A percentile compares a stretch with the other conserved stretches of the same genome.
These are phyloP conservation scores for Crithidia mellificae DNA, from an alignment of 208 protist species.

Conservation along the genomic window DNA sequence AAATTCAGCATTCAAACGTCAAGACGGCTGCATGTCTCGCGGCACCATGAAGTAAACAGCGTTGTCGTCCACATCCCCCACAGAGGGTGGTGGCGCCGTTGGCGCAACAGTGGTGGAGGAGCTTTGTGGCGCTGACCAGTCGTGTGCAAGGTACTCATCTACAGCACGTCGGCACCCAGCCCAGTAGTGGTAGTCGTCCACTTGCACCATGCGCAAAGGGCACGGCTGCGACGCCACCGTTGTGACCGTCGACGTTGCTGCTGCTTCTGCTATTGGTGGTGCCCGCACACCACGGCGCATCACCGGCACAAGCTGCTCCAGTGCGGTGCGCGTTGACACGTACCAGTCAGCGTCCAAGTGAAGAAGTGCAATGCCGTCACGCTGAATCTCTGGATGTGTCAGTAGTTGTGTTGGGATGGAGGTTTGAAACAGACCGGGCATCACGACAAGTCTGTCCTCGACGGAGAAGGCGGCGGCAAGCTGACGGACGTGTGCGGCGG, in stretches of 20 bases:
- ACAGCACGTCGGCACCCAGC: slow-evolving; percentile 57
- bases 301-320: slow-evolving; percentile 45
- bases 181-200: slow-evolving; percentile 89
- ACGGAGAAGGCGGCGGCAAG: slow-evolving; percentile 69
- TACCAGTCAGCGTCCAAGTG: slow-evolving; percentile 88
- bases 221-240: too few relatives aligned
- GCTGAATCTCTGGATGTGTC: slow-evolving; percentile 22
- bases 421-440: slow-evolving; percentile 55
- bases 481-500: slow-evolving; percentile 36
- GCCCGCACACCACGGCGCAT: slow-evolving; percentile 14
- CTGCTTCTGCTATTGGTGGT: background rate
- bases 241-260: too few relatives aligned
- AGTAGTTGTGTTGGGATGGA: slow-evolving; percentile 53
- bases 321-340: slow-evolving; percentile 52
- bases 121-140: background rate
- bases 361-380: slow-evolving; percentile 49
- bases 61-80: slow-evolving; percentile 58
- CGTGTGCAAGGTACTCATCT: slow-evolving; percentile 47
- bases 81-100: background rate
- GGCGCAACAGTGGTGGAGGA: background rate
- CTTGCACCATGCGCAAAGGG: slow-evolving; percentile 52
- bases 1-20: too few relatives aligned
- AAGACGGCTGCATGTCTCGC: background rate
- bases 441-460: slow-evolving; percentile 45
- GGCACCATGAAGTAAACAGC: slow-evolving; percentile 54